A percentile compares a stretch with the other conserved stretches of the same genome.
Conservation (phyloP, 2,329 filamentous ascomycete species). For the Cercospora nicotianae region DNA sequence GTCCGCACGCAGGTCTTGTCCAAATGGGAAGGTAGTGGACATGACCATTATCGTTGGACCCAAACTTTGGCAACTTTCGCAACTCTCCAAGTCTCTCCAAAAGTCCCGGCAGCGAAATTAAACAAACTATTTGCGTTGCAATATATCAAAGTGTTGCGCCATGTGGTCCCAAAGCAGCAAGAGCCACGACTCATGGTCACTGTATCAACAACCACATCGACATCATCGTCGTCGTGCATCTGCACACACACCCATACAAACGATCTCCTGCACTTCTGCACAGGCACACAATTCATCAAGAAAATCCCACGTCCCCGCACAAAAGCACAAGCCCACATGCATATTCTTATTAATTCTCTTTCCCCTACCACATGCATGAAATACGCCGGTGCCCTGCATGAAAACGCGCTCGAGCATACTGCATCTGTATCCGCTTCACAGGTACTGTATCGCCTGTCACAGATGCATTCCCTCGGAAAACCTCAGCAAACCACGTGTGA, state of each 20-base stretch:
- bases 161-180: background rate
- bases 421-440: background rate
- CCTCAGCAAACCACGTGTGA: background rate
- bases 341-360: background rate
- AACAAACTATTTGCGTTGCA: background rate
- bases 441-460: background rate
- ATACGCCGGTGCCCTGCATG: background rate
- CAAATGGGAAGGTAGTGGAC: background rate
- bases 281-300: background rate
- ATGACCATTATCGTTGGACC: background rate
- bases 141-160: background rate
- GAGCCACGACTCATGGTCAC: background rate
- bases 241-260: background rate
- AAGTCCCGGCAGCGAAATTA: background rate
- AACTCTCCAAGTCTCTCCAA: background rate
- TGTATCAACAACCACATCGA: background rate
- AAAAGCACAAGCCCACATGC: background rate
- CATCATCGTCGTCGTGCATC: background rate
- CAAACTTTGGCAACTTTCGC: background rate
- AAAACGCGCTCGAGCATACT: background rate
- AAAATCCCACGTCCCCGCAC: background rate
- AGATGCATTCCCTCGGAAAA: background rate
- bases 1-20: background rate
- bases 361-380: background rate
- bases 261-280: background rate